These are phyloP conservation scores for Bacterosira constricta DNA, from an alignment of 108 stramenopile genomes.

Conservation along the genomic window DNA sequence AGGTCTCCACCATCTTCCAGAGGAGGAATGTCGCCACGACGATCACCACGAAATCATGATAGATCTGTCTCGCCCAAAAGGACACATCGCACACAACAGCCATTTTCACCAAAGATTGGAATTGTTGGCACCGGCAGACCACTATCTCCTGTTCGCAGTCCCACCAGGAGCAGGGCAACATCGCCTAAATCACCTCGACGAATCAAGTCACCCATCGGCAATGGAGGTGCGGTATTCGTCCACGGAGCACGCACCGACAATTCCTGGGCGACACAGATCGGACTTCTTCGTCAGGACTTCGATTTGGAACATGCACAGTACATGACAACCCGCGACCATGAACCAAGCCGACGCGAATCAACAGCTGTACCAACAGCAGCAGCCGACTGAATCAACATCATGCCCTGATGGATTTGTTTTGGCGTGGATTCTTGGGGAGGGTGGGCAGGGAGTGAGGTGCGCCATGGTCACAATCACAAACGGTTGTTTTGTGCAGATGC, in stretches of 20 bases:
- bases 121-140: not conserved
- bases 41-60: not conserved
- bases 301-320: conserved; percentile 60
- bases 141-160: not conserved
- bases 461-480: no score
- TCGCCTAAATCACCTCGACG: not conserved
- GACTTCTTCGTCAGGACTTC: conserved; percentile 59
- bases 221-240: conserved; percentile 42
- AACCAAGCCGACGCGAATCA: no score
- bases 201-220: conserved; percentile 16
- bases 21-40: conserved; percentile 1
- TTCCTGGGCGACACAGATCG: conserved; percentile 72
- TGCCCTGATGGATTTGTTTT: no score
- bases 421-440: no score
- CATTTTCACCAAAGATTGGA: conserved; percentile 4
- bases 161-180: not conserved
- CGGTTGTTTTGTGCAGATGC: no score
- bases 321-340: conserved; percentile 5
- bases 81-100: no score
- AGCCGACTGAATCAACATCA: conserved; percentile 1
- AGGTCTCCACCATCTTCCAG: not conserved
- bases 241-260: conserved; percentile 50
- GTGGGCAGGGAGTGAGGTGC: no score
- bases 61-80: not conserved
- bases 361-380: no score